phyloP scores from a whole-genome alignment of 2,329 filamentous ascomycete species.

The Endothia cerciana region DNA sequence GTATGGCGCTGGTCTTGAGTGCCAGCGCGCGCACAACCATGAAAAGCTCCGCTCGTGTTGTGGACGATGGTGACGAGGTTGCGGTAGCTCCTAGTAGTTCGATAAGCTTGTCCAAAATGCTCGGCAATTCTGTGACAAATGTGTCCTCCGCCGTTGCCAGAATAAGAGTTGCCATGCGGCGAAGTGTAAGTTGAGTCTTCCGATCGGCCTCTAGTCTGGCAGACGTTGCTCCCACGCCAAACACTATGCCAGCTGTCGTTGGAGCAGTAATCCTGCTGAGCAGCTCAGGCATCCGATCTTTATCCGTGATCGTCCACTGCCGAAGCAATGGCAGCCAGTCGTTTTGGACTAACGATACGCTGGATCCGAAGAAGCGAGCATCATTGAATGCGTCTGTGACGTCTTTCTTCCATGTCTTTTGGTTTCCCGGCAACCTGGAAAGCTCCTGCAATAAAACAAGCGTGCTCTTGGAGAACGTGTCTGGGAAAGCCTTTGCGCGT shows the following conservation, averaged over 20 bases:
- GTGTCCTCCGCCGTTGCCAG: conserved; percentile 77
- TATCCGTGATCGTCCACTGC: conserved; percentile 85
- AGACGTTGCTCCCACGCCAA: conserved; percentile 94
- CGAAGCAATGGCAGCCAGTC: conserved; percentile 84
- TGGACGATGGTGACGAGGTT: conserved; percentile 89
- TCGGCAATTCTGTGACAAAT: conserved; percentile 75
- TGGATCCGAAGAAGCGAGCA: conserved; percentile 77
- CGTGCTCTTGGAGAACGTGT: conserved; percentile 74
- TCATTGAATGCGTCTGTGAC: conserved; percentile 92
- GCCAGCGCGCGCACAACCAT: conserved; percentile 83
- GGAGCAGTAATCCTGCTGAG: conserved; percentile 79
- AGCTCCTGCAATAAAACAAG: conserved; percentile 78
- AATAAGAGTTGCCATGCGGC: conserved; percentile 78
- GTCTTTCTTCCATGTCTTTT: conserved; percentile 93
- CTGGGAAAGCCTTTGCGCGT: conserved; percentile 83
- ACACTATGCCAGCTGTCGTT: conserved; percentile 93
- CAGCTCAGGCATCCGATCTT: conserved; percentile 83
- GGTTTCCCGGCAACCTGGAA: conserved; percentile 74
- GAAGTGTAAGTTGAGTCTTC: conserved; percentile 86
- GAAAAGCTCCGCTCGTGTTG: conserved; percentile 86
- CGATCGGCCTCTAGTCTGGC: conserved; percentile 94
- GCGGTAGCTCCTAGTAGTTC: conserved; percentile 84
- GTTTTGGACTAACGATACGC: conserved; percentile 65
- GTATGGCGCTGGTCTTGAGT: conserved; percentile 76
- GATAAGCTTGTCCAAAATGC: conserved; percentile 79